These are phyloP conservation scores for Cystoisospora suis DNA, from an alignment of 169 alveolate species.

Conservation along the genomic window DNA sequence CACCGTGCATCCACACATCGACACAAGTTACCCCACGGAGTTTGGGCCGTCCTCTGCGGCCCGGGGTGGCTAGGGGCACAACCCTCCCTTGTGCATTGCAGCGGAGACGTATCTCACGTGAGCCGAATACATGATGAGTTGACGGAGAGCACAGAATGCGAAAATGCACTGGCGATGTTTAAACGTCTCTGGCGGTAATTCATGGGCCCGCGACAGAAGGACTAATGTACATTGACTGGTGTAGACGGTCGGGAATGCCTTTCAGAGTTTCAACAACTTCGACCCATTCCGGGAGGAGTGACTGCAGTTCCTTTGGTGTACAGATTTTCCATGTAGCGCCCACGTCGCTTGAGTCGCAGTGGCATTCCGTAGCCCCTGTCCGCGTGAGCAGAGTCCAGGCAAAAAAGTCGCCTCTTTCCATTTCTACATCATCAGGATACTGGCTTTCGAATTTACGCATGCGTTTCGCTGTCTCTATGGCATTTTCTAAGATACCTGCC, in stretches of 20 bases:
- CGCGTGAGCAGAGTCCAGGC: conserved; percentile 26
- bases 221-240: background rate
- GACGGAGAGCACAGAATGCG: too few species aligned
- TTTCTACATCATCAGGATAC: background rate
- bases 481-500: background rate
- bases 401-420: conserved; percentile 31
- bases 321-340: conserved; percentile 34
- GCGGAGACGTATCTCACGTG: too few species aligned
- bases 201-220: conserved; percentile 16
- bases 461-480: background rate
- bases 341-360: conserved; percentile 41
- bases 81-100: too few species aligned
- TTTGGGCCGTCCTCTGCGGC: too few species aligned
- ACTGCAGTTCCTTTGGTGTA: background rate
- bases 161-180: too few species aligned
- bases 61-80: too few species aligned
- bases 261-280: background rate
- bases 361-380: conserved; percentile 3
- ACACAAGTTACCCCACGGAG: too few species aligned
- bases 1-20: too few species aligned
- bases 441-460: conserved; percentile 27
- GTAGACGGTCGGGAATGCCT: background rate
- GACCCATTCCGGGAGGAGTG: background rate
- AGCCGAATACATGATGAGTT: too few species aligned
- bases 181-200: background rate